phyloP scores from a whole-genome alignment of 495 filamentous ascomycete genomes.

The Cryomyces antarcticus region DNA sequence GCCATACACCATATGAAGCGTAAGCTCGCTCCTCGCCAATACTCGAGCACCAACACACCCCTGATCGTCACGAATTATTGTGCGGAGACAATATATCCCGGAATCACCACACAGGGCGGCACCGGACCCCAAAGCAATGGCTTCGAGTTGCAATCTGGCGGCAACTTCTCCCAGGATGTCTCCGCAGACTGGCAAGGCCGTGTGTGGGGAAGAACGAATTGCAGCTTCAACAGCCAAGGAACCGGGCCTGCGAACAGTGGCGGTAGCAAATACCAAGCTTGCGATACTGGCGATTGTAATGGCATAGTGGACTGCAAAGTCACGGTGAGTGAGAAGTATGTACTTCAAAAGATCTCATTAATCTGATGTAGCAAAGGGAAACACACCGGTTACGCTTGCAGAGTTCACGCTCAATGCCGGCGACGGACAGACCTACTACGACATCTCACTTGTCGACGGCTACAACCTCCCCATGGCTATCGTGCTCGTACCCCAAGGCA shows the following conservation, averaged over 20 bases:
- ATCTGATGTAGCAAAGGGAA: slow-evolving; percentile 22
- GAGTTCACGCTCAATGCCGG: slow-evolving; percentile 50
- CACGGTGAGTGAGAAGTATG: slow-evolving; percentile 26
- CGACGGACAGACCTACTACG: slow-evolving; percentile 49
- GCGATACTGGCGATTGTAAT: slow-evolving; percentile 53
- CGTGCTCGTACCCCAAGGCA: slow-evolving; percentile 32
- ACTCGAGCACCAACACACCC: slow-evolving; percentile 6
- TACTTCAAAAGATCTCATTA: slow-evolving; percentile 4
- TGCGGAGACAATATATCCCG: slow-evolving; percentile 46
- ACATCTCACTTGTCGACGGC: slow-evolving; percentile 68
- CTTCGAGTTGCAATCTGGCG: slow-evolving; percentile 36
- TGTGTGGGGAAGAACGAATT: slow-evolving; percentile 68
- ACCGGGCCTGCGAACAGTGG: slow-evolving; percentile 26
- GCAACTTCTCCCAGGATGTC: slow-evolving; percentile 32
- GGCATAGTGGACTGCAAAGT: slow-evolving; percentile 42
- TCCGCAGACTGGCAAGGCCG: slow-evolving; percentile 55
- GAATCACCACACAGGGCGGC: slow-evolving; percentile 45
- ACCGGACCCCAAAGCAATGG: slow-evolving; percentile 38
- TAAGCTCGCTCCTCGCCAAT: not conserved
- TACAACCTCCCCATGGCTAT: slow-evolving; percentile 63
- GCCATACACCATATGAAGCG: slow-evolving; percentile 7
- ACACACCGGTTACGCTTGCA: slow-evolving; percentile 46
- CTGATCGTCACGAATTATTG: slow-evolving; percentile 43
- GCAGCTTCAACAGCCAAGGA: slow-evolving; percentile 42
- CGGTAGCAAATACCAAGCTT: slow-evolving; percentile 27